phyloP scores from a whole-genome alignment of 768 basidiomycete genomes.

The Rossbeevera mucosa region DNA sequence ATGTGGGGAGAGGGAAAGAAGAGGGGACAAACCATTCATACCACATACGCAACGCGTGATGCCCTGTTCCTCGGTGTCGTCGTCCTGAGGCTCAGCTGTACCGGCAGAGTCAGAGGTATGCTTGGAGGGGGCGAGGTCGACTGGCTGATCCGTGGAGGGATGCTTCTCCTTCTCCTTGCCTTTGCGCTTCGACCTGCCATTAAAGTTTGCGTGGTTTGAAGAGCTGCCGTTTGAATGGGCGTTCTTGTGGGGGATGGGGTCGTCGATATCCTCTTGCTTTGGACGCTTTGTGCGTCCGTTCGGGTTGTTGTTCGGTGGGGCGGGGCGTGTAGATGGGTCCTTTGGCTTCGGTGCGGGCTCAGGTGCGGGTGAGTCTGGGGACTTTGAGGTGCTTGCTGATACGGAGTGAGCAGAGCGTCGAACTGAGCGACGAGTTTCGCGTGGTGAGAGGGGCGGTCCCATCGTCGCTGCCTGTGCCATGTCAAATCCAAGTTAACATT shows the following conservation, averaged over 20 bases:
- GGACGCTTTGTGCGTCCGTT: conserved; percentile 51
- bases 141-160: conserved; percentile 26
- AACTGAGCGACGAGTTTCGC: conserved; percentile 75
- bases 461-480: conserved; percentile 68
- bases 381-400: conserved; percentile 66
- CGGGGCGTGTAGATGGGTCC: conserved; percentile 36
- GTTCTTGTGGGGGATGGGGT: conserved; percentile 46
- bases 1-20: conserved; percentile 5
- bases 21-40: conserved; percentile 55
- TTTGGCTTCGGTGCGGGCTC: conserved; percentile 41
- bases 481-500: conserved; percentile 6
- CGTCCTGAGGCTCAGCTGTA: conserved; percentile 38
- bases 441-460: conserved; percentile 74
- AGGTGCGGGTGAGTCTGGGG: conserved; percentile 64
- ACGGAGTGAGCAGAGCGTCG: conserved; percentile 65
- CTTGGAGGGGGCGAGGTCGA: conserved; percentile 27
- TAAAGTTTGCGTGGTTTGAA: conserved; percentile 29
- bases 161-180: conserved; percentile 60
- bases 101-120: conserved; percentile 27
- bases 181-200: conserved; percentile 57
- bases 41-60: conserved; percentile 86
- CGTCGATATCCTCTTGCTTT: conserved; percentile 74
- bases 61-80: conserved; percentile 48
- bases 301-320: conserved; percentile 35
- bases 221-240: conserved; percentile 30